Evolutionary conservation across 371 early-diverging fungal genomes (phyloP).

Genomic region (Blakeslea trispora): DNA sequence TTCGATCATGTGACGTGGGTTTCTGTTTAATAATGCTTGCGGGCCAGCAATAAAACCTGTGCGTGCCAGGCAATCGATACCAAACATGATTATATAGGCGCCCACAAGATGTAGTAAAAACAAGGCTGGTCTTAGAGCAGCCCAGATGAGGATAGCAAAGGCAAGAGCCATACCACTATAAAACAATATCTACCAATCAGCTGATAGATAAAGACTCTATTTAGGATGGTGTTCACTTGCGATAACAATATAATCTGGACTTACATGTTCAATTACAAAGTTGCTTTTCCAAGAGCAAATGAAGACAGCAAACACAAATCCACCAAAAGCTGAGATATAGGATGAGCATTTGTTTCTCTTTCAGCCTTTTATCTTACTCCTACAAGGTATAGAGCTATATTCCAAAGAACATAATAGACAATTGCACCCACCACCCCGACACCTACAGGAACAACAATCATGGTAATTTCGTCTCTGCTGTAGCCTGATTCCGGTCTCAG

Average conservation of each 20-base stretch:
- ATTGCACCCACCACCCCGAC: slow-evolving; percentile 23
- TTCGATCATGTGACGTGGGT: slow-evolving; percentile 9
- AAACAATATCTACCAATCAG: slow-evolving; percentile 21
- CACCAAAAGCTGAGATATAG: slow-evolving; percentile 18
- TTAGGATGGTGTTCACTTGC: not conserved
- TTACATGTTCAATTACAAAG: slow-evolving; percentile 24
- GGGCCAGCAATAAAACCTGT: slow-evolving; percentile 23
- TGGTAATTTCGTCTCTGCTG: slow-evolving; percentile 18
- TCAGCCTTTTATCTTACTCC: slow-evolving; percentile 12
- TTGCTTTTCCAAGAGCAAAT: slow-evolving; percentile 23
- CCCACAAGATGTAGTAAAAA: slow-evolving; percentile 39
- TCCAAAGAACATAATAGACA: slow-evolving; percentile 24
- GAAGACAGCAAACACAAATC: slow-evolving; percentile 23
- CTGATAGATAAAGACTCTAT: slow-evolving; percentile 7
- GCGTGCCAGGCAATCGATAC: slow-evolving; percentile 32
- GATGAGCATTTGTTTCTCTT: not conserved
- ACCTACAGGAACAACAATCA: slow-evolving; percentile 26
- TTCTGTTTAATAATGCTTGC: slow-evolving; percentile 16
- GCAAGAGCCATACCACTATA: slow-evolving; percentile 23
- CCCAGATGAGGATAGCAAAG: slow-evolving; percentile 8
- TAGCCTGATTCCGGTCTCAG: slow-evolving; percentile 18
- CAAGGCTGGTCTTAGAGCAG: slow-evolving; percentile 10
- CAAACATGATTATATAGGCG: slow-evolving; percentile 33
- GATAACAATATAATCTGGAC: not conserved
- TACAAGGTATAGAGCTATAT: slow-evolving; percentile 21